Percentiles rank a stretch among this genome's conserved stretches.
These are phyloP conservation scores for Scalesia atractyloides DNA, from an alignment of 129 eudicot genomes.

Conservation along the genomic window DNA sequence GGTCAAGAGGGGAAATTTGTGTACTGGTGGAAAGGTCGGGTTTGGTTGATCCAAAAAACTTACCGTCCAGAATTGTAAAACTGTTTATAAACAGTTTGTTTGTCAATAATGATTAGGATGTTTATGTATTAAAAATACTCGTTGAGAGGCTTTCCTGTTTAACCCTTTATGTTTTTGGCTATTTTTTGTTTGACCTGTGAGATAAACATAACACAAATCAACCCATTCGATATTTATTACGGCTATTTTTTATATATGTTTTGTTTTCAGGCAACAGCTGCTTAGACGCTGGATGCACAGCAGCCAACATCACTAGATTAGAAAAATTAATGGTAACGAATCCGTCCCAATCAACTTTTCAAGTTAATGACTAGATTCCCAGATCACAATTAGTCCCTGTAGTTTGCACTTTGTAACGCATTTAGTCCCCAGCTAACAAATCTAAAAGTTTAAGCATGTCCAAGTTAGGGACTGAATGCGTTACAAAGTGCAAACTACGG, in stretches of 20 bases:
- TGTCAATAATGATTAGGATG: not conserved
- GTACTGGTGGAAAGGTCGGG: not conserved
- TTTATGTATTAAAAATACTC: not conserved
- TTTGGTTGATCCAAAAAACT: not conserved
- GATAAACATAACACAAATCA: not conserved
- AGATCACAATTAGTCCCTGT: no score
- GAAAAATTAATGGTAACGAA: constrained; percentile 78
- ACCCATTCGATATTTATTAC: not conserved
- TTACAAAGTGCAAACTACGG: no score
- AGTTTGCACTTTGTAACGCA: no score
- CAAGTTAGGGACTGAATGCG: no score
- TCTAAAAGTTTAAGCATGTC: no score
- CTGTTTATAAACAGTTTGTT: not conserved
- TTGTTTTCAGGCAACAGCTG: constrained; percentile 33
- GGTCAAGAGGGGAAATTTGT: constrained; percentile 1
- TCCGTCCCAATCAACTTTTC: no score
- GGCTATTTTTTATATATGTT: constrained; percentile 14
- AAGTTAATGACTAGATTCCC: no score
- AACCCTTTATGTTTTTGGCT: not conserved
- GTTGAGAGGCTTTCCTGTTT: not conserved
- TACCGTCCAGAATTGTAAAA: not conserved
- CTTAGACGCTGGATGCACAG: constrained; percentile 40
- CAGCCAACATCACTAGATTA: constrained; percentile 27
- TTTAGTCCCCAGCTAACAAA: no score
- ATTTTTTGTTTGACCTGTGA: not conserved